These are phyloP conservation scores for Beta lomatogona DNA, from an alignment of 179 eudicot species.

Conservation along the genomic window DNA sequence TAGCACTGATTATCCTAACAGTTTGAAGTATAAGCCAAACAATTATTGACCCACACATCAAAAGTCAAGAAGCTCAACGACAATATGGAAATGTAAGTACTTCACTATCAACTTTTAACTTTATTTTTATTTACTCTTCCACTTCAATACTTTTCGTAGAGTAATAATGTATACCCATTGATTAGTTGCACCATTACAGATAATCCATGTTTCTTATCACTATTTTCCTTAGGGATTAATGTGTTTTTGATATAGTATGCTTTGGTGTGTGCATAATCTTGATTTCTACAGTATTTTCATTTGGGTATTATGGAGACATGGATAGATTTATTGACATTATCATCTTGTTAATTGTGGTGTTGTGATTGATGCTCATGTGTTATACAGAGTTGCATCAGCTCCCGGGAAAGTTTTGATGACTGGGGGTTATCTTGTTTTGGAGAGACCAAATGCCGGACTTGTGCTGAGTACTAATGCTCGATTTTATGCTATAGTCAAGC, in stretches of 20 bases:
- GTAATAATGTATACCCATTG: neutral
- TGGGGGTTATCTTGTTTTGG: slow-evolving; percentile 92
- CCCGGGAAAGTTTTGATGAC: slow-evolving; percentile 99
- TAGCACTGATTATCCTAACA: neutral
- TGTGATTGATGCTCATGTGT: slow-evolving; percentile 8
- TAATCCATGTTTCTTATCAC: neutral
- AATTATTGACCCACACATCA: neutral
- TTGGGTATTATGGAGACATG: neutral
- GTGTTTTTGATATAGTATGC: too few relatives aligned
- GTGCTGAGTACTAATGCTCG: slow-evolving; percentile 96
- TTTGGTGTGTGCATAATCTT: neutral
- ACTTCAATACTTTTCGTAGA: neutral
- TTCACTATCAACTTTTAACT: neutral
- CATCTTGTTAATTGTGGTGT: neutral
- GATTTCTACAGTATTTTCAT: neutral
- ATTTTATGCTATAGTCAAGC: slow-evolving; percentile 85
- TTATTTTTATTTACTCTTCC: neutral
- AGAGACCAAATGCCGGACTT: slow-evolving; percentile 96
- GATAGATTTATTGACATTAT: neutral
- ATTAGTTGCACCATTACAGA: neutral
- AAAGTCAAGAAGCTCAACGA: neutral
- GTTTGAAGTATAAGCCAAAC: slow-evolving; percentile 4
- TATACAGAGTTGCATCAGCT: slow-evolving; percentile 84
- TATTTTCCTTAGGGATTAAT: too few relatives aligned
- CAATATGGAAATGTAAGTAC: slow-evolving; percentile 37